phyloP scores from a whole-genome alignment of 2,329 filamentous ascomycete species.

The Macrophomina pseudophaseolina region DNA sequence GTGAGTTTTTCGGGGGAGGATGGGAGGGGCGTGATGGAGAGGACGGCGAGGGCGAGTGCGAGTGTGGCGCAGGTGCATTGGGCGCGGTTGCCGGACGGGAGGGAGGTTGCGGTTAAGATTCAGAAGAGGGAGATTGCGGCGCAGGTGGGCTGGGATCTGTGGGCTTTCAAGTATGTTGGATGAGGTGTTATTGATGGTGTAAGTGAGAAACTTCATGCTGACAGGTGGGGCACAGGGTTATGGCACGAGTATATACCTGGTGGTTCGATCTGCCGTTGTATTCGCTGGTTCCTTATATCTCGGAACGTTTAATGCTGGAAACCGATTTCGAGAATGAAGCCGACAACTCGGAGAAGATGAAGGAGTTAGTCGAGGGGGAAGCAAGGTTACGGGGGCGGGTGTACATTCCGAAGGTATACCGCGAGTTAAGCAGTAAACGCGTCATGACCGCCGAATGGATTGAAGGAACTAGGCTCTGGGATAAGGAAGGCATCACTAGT shows the following conservation, averaged over 20 bases:
- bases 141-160: conserved; percentile 93
- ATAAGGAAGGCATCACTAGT: conserved; percentile 78
- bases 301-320: conserved; percentile 87
- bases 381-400: conserved; percentile 77
- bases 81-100: conserved; percentile 82
- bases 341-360: conserved; percentile 84
- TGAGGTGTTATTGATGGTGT: too few relatives aligned
- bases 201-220: background rate
- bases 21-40: conserved; percentile 71
- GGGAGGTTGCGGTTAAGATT: conserved; percentile 93
- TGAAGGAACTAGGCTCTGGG: conserved; percentile 90
- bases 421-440: conserved; percentile 79
- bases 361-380: conserved; percentile 74
- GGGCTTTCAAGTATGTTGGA: conserved; percentile 78
- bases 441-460: conserved; percentile 98
- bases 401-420: conserved; percentile 85
- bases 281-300: conserved; percentile 88
- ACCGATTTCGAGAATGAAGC: conserved; percentile 96
- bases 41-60: conserved; percentile 76
- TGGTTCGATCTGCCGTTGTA: conserved; percentile 95
- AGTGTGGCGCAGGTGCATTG: conserved; percentile 98
- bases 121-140: conserved; percentile 93
- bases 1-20: conserved; percentile 75
- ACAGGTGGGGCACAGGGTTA: conserved; percentile 59
- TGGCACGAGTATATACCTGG: conserved; percentile 80